Conservation (phyloP, 495 filamentous ascomycete genomes). For the Talaromyces trachyspermus region DNA sequence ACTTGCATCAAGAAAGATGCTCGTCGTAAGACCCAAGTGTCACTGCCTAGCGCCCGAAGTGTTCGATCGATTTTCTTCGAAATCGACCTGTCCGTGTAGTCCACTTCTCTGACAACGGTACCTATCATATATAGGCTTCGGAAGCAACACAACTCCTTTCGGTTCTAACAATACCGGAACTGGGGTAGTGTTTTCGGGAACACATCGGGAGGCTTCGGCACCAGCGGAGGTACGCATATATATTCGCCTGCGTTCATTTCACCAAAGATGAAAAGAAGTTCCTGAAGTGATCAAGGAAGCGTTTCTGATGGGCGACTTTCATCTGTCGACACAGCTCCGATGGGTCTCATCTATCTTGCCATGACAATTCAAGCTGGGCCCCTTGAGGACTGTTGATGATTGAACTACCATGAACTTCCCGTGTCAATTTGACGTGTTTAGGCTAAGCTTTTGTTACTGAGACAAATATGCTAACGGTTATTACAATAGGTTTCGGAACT, state of each 20-base stretch:
- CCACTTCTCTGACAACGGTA: constrained; percentile 31
- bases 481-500: constrained; percentile 31
- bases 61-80: background rate
- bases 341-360: background rate
- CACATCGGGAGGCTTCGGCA: constrained; percentile 45
- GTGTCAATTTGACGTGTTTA: constrained; percentile 22
- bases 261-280: background rate
- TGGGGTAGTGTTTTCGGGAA: constrained; percentile 37
- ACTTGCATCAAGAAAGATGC: constrained; percentile 15
- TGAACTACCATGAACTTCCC: constrained; percentile 6
- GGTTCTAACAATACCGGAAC: constrained; percentile 33
- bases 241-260: constrained; percentile 14
- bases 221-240: constrained; percentile 49
- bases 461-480: constrained; percentile 11
- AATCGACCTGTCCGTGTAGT: background rate
- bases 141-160: constrained; percentile 37
- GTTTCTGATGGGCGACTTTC: background rate
- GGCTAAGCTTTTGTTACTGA: no score
- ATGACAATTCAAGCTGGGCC: background rate
- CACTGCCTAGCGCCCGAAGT: constrained; percentile 19
- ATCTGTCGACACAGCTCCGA: background rate
- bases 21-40: constrained; percentile 29
- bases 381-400: background rate
- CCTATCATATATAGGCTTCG: constrained; percentile 45
- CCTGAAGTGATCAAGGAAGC: background rate